Base-by-base conservation (phyloP, 2,329 filamentous ascomycete species). In the Malbranchea cinnamomea region DNA sequence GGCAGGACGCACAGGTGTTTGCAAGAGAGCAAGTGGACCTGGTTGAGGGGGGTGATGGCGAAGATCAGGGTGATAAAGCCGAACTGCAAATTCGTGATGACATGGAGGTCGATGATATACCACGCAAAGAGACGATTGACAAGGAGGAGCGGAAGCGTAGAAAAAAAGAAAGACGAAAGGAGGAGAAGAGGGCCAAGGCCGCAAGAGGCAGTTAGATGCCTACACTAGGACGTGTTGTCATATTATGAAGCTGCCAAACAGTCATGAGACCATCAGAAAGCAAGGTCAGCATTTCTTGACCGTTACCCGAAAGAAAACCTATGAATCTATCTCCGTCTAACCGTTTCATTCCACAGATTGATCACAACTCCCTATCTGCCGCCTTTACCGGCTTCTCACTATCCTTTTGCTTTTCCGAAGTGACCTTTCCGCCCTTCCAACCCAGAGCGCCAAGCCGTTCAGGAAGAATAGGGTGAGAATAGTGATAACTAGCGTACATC, bases 401-500 rank as follows among this genome's bases (percentile, higher is more conserved):
- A 39, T 71, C 67, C 43, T 63, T 56, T 56, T 71, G 67, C 35
- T 35, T 31, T 17, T 49, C 47, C 32, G 59, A 57, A 19, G 59
- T 50, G 23, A 54, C 49, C 44, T 59, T 59, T 20, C 51, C 52
- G 37, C 81, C 74, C 49, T 76, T 74, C 85, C 87, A 98, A 41
- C 81, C 77, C 37, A 98, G 68, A 2, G 87, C 89, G 56, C 80
- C 82, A 46, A 98, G 67, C 47, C 89, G 74, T 68, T 98, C 91
- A 2, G 85, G 80, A 42, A 98, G 65, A 42, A 95, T 94, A 1
- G 89, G 89, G 59, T 98, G 89, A 14, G 87, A 94, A 67, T 91
- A 94, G 62, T 98, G 85, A 66, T 95, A 98, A 59, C 78, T 91
- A 31, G 89, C 89, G 57, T 92, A 98, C 70, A 94, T 74, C 79